Base-by-base conservation (phyloP, 1,284 basidiomycete species). In the Apiotrichum brassicae region DNA sequence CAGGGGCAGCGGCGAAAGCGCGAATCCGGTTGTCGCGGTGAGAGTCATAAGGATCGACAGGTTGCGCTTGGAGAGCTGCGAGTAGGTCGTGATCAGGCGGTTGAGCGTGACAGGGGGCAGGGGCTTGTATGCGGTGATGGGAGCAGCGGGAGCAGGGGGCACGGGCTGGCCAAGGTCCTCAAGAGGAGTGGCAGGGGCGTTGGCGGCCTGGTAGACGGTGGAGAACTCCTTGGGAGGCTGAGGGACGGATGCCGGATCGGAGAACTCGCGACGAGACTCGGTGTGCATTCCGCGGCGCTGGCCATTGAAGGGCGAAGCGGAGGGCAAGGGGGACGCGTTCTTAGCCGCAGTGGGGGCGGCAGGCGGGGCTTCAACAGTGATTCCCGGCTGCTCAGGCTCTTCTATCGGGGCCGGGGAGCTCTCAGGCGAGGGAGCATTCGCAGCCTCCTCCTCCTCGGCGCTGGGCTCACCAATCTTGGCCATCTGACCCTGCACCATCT, bases 11-110 rank as follows among this genome's bases (percentile, higher is more conserved):
- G 92, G 92, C 16, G 87, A 97, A 20, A 99, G 79, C 0, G 95
- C 94, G 46, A 97, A 90, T 33, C 91, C 86, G 2, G 89, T 85
- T 79, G 97, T 91, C 16, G 92, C 83, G 7, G 90, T 91, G 33
- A 99, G 79, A 5, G 90, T 87, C 57, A 94, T 84, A 44, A 97
- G 79, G n/a, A 84, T 79, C 8, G 88, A 90, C 23, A 99, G 82
- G 9, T 85, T 85, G 5, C 85, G 79, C 70, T 99, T 99, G 23
- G 90, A 82, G 2, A 99, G 81, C 63, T 90, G 82, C 22, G 80
- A 78, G 72, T 97, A 98, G 34, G 86, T 69, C 51, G 78, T 79
- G 38, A 85, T 61, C 5, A 87, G 76, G 20, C 79, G 78, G 16
- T 73, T 70, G 4, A 81, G 76, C 0, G 82, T 83, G 22, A 82